Evolutionary conservation across 2,329 filamentous ascomycete genomes (phyloP).

Genomic region (Ascochyta lentis): DNA sequence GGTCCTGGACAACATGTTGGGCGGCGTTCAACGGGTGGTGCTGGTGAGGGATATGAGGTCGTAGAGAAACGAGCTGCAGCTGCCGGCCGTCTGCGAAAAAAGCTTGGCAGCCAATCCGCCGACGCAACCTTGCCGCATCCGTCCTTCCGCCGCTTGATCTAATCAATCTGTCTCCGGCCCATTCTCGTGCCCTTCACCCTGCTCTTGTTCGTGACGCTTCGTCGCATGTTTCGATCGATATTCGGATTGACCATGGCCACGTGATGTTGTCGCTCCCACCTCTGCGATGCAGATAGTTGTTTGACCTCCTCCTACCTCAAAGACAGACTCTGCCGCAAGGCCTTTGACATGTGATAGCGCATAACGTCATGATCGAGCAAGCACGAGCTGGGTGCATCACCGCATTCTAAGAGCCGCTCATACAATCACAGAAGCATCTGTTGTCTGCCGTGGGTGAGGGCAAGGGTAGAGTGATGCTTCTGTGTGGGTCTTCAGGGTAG

Average conservation of each 20-base stretch:
- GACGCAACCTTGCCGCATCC: constrained; percentile 29
- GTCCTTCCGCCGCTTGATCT: constrained; percentile 22
- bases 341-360: constrained; percentile 12
- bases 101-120: constrained; percentile 38
- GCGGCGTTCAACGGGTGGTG: constrained; percentile 35
- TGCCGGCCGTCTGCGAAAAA: constrained; percentile 41
- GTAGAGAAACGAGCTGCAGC: constrained; percentile 43
- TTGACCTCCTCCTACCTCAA: neutral
- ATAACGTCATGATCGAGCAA: constrained; percentile 8
- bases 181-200: constrained; percentile 12
- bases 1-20: constrained; percentile 54
- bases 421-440: neutral
- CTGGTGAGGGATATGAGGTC: constrained; percentile 46
- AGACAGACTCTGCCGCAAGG: neutral
- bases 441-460: neutral
- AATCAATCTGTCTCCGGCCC: constrained; percentile 21
- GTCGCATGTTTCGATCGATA: neutral
- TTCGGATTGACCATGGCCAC: neutral
- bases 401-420: neutral
- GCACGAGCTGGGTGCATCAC: neutral
- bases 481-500: too few relatives aligned
- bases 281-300: neutral
- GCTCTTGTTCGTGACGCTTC: neutral
- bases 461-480: too few relatives aligned
- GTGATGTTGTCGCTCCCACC: neutral